Conservation (phyloP, 202 grass and related monocot species). For the Zoysia matrella region DNA sequence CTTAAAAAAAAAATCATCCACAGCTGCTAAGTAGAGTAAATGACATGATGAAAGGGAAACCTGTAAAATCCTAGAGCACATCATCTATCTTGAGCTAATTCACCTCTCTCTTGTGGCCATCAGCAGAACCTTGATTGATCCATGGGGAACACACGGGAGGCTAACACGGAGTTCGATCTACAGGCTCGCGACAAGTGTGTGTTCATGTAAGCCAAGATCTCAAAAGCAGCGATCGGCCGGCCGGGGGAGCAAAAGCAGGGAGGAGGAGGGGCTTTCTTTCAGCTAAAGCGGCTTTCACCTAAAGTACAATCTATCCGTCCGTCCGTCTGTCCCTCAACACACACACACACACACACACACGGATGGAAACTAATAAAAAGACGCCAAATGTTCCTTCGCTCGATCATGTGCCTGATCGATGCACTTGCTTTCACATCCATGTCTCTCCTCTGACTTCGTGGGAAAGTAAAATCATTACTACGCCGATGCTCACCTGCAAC, state of each 20-base stretch:
- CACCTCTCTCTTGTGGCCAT: neutral
- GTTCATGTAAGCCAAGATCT: slow-evolving; percentile 57
- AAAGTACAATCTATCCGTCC: slow-evolving; percentile 72
- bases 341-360: neutral
- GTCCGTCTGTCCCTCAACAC: slow-evolving; percentile 51
- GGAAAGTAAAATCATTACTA: slow-evolving; percentile 83
- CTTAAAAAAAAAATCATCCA: too few species aligned
- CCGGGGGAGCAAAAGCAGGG: slow-evolving; percentile 42
- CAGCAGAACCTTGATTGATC: slow-evolving; percentile 23
- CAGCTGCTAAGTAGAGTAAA: too few species aligned
- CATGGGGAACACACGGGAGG: slow-evolving; percentile 4
- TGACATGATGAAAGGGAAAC: too few species aligned
- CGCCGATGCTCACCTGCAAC: slow-evolving; percentile 25
- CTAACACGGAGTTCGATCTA: slow-evolving; percentile 26
- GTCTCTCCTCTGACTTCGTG: slow-evolving; percentile 67
- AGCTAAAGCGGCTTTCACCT: slow-evolving; percentile 74
- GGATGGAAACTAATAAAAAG: slow-evolving; percentile 37
- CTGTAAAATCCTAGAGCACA: too few species aligned
- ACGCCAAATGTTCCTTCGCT: slow-evolving; percentile 63
- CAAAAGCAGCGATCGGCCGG: slow-evolving; percentile 45
- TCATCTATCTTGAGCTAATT: neutral
- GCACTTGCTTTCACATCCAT: slow-evolving; percentile 60
- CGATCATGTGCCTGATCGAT: slow-evolving; percentile 37
- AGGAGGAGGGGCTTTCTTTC: slow-evolving; percentile 57
- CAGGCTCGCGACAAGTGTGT: slow-evolving; percentile 41